Conservation (phyloP, 2,329 filamentous ascomycete genomes). For the Ramichloridium luteum region DNA sequence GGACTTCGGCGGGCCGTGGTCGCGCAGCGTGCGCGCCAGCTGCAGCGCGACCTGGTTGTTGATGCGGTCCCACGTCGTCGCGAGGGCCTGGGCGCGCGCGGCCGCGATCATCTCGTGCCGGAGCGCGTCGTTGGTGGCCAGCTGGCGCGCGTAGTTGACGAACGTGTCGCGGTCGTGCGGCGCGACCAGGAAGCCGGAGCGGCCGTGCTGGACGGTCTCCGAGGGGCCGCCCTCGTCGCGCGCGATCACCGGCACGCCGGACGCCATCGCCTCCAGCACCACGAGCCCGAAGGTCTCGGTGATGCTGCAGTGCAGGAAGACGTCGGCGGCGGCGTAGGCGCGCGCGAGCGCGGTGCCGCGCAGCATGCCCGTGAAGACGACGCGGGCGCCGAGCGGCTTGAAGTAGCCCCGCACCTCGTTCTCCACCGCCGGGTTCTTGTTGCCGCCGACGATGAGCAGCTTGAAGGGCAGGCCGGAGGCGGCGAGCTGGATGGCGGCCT, state of each 20-base stretch:
- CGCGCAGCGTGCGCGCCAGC: constrained; percentile 38
- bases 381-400: constrained; percentile 40
- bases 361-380: constrained; percentile 56
- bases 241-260: constrained; percentile 55
- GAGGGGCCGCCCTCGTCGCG: constrained; percentile 58
- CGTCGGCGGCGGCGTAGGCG: constrained; percentile 54
- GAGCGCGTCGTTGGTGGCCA: constrained; percentile 36
- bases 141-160: constrained; percentile 39
- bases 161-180: constrained; percentile 50
- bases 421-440: constrained; percentile 51
- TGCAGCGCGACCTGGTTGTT: constrained; percentile 57
- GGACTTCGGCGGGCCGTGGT: constrained; percentile 7
- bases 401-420: constrained; percentile 51
- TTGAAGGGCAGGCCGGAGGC: constrained; percentile 47
- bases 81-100: constrained; percentile 45
- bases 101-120: constrained; percentile 35
- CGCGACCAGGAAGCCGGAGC: constrained; percentile 49
- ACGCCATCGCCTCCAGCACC: constrained; percentile 59
- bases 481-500: constrained; percentile 43
- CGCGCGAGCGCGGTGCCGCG: constrained; percentile 48
- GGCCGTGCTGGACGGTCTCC: constrained; percentile 49
- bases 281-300: constrained; percentile 63
- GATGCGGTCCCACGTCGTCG: constrained; percentile 60
- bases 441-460: constrained; percentile 56
- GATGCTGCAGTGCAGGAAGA: constrained; percentile 61